Percentiles rank a stretch among this genome's conserved stretches.
phyloP scores from a whole-genome alignment of 441 rosid species.

The Pelargonium australe region DNA sequence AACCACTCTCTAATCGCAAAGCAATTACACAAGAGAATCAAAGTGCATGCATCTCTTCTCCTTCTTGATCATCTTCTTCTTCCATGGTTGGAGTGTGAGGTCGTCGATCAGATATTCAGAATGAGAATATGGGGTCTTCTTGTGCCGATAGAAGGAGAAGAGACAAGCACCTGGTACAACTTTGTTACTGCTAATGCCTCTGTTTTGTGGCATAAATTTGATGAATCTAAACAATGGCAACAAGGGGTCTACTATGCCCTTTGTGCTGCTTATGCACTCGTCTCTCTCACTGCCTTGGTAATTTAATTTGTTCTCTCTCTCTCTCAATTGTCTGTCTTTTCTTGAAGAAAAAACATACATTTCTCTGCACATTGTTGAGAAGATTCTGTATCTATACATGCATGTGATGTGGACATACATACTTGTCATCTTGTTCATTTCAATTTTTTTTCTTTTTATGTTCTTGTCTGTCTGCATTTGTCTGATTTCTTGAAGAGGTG shows the following conservation, averaged over 20 bases:
- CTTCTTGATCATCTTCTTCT: neutral
- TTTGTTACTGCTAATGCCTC: neutral
- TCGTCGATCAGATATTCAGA: neutral
- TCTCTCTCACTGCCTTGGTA: slow-evolving; percentile 23
- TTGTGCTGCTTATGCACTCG: slow-evolving; percentile 23
- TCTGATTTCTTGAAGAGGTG: no score
- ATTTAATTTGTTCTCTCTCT: neutral
- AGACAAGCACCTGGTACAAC: neutral
- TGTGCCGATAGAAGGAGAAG: neutral
- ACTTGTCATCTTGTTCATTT: neutral
- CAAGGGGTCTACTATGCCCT: slow-evolving; percentile 19
- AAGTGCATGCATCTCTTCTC: neutral
- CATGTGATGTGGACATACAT: neutral
- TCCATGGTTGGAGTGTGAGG: neutral
- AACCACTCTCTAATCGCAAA: slow-evolving; percentile 1
- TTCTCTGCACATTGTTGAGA: neutral
- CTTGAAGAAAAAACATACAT: neutral
- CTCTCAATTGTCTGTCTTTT: neutral
- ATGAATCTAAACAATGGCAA: slow-evolving; percentile 22
- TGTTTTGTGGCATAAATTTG: slow-evolving; percentile 1
- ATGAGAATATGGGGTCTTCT: slow-evolving; percentile 4
- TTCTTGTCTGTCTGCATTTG: no score
- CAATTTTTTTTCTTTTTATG: neutral
- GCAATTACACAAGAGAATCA: slow-evolving; percentile 1
- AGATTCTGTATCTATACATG: neutral